Percentiles rank a stretch among this genome's conserved stretches.
Conservation (phyloP, 305 asterid species). For the Fraxinus latifolia region DNA sequence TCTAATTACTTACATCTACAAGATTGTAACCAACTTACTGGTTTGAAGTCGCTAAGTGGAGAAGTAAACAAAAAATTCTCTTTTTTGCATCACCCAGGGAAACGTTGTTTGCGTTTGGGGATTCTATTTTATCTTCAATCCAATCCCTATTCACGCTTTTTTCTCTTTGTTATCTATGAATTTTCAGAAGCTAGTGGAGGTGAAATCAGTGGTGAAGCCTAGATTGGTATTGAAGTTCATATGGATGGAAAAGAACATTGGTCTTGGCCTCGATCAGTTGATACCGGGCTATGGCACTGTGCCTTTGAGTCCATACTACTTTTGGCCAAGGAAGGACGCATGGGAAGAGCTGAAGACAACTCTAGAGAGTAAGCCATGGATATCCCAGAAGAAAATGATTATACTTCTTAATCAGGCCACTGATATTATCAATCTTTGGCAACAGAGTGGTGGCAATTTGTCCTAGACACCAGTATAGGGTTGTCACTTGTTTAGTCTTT, state of each 20-base stretch:
- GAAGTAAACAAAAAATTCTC: neutral
- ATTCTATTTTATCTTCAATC: neutral
- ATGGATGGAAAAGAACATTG: slow-evolving; percentile 98
- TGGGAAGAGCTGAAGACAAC: slow-evolving; percentile 47
- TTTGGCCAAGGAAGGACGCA: slow-evolving; percentile 55
- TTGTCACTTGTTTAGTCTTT: slow-evolving; percentile 8
- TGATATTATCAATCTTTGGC: slow-evolving; percentile 94
- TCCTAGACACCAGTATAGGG: slow-evolving; percentile 30
- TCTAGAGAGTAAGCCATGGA: slow-evolving; percentile 45
- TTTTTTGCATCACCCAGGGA: neutral
- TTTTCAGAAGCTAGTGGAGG: slow-evolving; percentile 32
- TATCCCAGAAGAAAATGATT: slow-evolving; percentile 58
- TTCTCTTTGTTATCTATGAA: slow-evolving; percentile 2
- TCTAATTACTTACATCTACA: neutral
- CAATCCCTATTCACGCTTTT: neutral
- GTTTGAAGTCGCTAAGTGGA: neutral
- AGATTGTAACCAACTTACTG: neutral
- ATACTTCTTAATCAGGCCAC: slow-evolving; percentile 93
- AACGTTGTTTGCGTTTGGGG: neutral
- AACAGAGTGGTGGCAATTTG: slow-evolving; percentile 86
- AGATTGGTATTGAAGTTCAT: slow-evolving; percentile 71
- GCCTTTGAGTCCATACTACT: slow-evolving; percentile 52
- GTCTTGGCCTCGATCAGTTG: slow-evolving; percentile 69
- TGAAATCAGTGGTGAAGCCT: slow-evolving; percentile 49
- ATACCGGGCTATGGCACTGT: slow-evolving; percentile 71